Evolutionary conservation across 1,284 basidiomycete genomes (phyloP), one percentile per base, ranked within the genome.

Genomic region (Sparassis latifolia): DNA sequence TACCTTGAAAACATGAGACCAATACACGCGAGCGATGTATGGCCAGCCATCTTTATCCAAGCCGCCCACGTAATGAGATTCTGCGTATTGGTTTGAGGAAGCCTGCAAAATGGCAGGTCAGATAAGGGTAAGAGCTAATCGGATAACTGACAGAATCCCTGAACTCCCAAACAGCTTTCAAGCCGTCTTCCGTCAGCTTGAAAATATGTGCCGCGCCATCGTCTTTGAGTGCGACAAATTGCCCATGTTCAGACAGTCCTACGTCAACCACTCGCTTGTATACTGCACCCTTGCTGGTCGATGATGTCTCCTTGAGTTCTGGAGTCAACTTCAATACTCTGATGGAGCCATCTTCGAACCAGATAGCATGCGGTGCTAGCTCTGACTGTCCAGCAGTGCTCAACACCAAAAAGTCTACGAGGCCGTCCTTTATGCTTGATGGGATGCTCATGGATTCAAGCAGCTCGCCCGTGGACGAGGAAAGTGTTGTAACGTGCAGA

Each of bases 1-100:
- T 61, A 88, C 88, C 50, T 73, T 68, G 42, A 79, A 62, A 2
- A 63, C 59, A 55, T 80, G 73, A 0, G 86, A 86, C 86, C 86
- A 95, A 61, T 80, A 88, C 12, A 91, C 70, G 32, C 89, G 79
- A 27, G 79, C 79, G 52, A 97, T 66, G 60, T 84, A 84, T 0
- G 80, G 73, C 3, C 70, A 62, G 5, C 83, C 84, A 29, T 77
- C 65, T 40, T 70, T 70, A 58, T 87, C 82, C 1, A 81, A 54
- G 3, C 75, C 79, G 39, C 88, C 88, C 2, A 79, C 64, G 61
- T 81, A 91, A 1, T 78, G 65, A 0, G 84, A 79, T 20, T 71
- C 69, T 0, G 76, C 62, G 10, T 72, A 66, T 9, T 68, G 65
- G 2, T 67, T 58, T 3, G 76, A 73, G 20, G 68, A 59, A 10